These are phyloP conservation scores for Psilocybe sp. DNA, from an alignment of 768 basidiomycete genomes.

Conservation along the genomic window DNA sequence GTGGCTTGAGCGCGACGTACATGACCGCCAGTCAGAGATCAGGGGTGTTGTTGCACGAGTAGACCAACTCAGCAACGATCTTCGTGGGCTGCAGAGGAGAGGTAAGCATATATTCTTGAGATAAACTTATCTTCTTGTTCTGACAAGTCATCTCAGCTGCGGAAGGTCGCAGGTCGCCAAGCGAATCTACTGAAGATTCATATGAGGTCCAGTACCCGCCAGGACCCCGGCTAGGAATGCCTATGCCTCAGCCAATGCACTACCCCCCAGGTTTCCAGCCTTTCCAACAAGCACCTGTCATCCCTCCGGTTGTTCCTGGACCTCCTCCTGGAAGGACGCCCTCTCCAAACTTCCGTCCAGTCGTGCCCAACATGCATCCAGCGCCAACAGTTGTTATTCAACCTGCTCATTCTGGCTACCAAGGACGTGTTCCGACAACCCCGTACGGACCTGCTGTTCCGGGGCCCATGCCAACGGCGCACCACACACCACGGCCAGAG, in stretches of 20 bases:
- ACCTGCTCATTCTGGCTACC: background rate
- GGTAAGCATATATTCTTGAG: slow-evolving; percentile 7
- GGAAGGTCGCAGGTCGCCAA: slow-evolving; percentile 10
- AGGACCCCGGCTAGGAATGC: background rate
- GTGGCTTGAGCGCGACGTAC: slow-evolving; percentile 78
- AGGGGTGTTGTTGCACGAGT: slow-evolving; percentile 63
- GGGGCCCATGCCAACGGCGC: slow-evolving; percentile 12
- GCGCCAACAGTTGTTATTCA: slow-evolving; percentile 10
- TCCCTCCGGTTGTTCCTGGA: slow-evolving; percentile 35
- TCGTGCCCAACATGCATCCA: slow-evolving; percentile 15
- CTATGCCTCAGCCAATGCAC: slow-evolving; percentile 5
- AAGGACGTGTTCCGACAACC: background rate
- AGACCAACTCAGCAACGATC: slow-evolving; percentile 41
- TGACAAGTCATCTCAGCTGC: background rate
- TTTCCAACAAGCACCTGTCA: slow-evolving; percentile 24
- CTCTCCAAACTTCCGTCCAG: slow-evolving; percentile 12
- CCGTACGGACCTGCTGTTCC: slow-evolving; percentile 15
- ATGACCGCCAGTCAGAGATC: slow-evolving; percentile 74
- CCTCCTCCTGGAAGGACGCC: slow-evolving; percentile 10
- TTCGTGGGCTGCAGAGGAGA: slow-evolving; percentile 37
- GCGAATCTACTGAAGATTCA: slow-evolving; percentile 7
- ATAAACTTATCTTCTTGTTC: background rate
- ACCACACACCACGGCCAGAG: slow-evolving; percentile 2
- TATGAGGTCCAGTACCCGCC: slow-evolving; percentile 1
- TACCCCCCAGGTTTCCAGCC: slow-evolving; percentile 18